These are phyloP conservation scores for Zalaria obscura DNA, from an alignment of 2,329 filamentous ascomycete species.

Conservation along the genomic window DNA sequence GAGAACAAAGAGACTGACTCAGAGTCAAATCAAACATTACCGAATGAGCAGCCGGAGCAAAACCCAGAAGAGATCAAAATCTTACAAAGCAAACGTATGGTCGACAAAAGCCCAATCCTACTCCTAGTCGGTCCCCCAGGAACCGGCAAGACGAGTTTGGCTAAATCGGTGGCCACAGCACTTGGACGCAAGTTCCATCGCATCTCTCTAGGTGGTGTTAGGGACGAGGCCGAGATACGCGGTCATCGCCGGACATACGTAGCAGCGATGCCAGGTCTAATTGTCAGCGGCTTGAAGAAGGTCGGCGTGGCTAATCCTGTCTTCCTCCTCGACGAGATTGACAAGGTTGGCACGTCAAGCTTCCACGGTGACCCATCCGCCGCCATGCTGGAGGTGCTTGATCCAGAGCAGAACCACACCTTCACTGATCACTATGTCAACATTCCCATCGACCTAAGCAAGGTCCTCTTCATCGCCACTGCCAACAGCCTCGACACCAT, in stretches of 20 bases:
- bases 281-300: constrained; percentile 89
- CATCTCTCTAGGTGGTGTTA: constrained; percentile 87
- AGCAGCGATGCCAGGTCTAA: constrained; percentile 93
- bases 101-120: constrained; percentile 91
- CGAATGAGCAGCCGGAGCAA: constrained; percentile 22
- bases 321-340: constrained; percentile 91
- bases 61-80: constrained; percentile 52
- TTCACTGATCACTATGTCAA: constrained; percentile 96
- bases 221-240: constrained; percentile 92
- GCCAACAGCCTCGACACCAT: constrained; percentile 93
- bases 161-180: constrained; percentile 82
- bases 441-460: constrained; percentile 88
- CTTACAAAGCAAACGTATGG: constrained; percentile 67
- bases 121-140: constrained; percentile 87
- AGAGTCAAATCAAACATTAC: constrained; percentile 8
- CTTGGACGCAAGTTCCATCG: constrained; percentile 92
- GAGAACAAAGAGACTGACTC: constrained; percentile 19
- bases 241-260: constrained; percentile 94
- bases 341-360: constrained; percentile 85
- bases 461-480: constrained; percentile 93
- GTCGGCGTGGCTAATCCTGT: constrained; percentile 92
- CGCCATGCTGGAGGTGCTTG: constrained; percentile 93
- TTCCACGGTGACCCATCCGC: constrained; percentile 92
- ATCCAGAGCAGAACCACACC: constrained; percentile 90
- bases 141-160: constrained; percentile 89